Conservation (phyloP, 129 eudicot species). For the Dittrichia graveolens region DNA sequence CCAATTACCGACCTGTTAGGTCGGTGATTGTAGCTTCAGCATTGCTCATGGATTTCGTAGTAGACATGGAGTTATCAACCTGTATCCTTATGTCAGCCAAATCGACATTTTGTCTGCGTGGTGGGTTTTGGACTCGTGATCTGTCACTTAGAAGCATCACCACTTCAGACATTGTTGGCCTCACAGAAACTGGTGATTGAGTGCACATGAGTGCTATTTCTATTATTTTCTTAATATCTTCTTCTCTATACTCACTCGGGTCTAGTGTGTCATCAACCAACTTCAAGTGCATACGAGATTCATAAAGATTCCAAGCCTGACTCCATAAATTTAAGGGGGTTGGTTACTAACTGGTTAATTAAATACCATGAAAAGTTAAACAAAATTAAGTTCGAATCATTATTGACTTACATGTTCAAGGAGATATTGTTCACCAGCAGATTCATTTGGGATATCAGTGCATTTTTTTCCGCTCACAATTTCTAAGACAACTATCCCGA, state of each 20-base stretch:
- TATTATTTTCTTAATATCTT: slow-evolving; percentile 53
- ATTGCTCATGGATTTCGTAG: slow-evolving; percentile 28
- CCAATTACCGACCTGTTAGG: slow-evolving; percentile 37
- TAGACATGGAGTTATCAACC: slow-evolving; percentile 30
- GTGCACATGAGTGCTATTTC: slow-evolving; percentile 71
- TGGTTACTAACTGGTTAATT: background rate
- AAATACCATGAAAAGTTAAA: background rate
- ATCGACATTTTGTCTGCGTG: slow-evolving; percentile 37
- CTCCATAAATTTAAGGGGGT: background rate
- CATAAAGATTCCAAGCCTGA: slow-evolving; percentile 78
- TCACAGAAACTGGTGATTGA: slow-evolving; percentile 53
- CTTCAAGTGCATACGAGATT: slow-evolving; percentile 41
- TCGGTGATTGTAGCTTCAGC: slow-evolving; percentile 41
- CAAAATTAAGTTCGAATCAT: background rate
- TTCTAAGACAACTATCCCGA: slow-evolving; percentile 64
- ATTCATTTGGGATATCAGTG: slow-evolving; percentile 44
- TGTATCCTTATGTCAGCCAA: slow-evolving; percentile 31
- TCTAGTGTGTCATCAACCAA: slow-evolving; percentile 60
- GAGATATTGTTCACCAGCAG: slow-evolving; percentile 59
- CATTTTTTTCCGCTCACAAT: slow-evolving; percentile 61
- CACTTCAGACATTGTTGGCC: slow-evolving; percentile 83
- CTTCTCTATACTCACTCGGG: slow-evolving; percentile 42
- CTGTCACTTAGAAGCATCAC: slow-evolving; percentile 56
- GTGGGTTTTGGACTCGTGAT: slow-evolving; percentile 35
- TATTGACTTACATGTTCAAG: slow-evolving; percentile 57